These are phyloP conservation scores for Conticribra guillardii DNA, from an alignment of 108 stramenopile species.

Conservation along the genomic window DNA sequence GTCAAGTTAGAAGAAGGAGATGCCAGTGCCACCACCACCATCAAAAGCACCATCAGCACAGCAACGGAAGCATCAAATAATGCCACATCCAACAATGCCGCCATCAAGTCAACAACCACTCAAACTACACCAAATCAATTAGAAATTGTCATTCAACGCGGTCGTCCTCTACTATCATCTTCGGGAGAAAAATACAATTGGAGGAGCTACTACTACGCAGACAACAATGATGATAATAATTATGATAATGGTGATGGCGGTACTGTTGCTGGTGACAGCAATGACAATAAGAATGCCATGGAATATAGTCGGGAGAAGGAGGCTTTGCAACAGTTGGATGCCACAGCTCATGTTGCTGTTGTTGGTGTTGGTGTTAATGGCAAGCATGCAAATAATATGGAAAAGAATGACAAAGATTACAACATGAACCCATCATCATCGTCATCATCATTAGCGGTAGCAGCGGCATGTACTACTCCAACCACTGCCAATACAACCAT, in stretches of 20 bases:
- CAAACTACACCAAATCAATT: conserved; percentile 12
- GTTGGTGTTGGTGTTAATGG: no score
- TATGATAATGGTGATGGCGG: no score
- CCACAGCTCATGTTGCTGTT: no score
- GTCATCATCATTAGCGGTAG: not conserved
- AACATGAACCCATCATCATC: not conserved
- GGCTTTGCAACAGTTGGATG: conserved; percentile 48
- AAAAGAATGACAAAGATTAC: no score
- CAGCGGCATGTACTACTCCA: no score
- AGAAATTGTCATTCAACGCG: conserved; percentile 51
- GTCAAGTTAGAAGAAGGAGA: not conserved
- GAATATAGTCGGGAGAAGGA: conserved; percentile 53
- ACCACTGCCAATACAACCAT: conserved; percentile 1
- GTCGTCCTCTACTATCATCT: conserved; percentile 56
- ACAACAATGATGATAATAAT: no score
- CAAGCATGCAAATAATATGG: no score
- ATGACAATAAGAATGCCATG: conserved; percentile 44
- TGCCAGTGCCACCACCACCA: not conserved
- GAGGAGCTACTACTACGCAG: no score
- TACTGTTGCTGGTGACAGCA: no score
- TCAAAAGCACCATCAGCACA: not conserved
- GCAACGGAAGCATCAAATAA: not conserved
- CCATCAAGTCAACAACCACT: not conserved
- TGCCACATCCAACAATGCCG: not conserved
- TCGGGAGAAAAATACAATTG: conserved; percentile 54